A percentile compares a stretch with the other conserved stretches of the same genome.
Conservation (phyloP, 768 basidiomycete genomes). For the Trametes coccinea region DNA sequence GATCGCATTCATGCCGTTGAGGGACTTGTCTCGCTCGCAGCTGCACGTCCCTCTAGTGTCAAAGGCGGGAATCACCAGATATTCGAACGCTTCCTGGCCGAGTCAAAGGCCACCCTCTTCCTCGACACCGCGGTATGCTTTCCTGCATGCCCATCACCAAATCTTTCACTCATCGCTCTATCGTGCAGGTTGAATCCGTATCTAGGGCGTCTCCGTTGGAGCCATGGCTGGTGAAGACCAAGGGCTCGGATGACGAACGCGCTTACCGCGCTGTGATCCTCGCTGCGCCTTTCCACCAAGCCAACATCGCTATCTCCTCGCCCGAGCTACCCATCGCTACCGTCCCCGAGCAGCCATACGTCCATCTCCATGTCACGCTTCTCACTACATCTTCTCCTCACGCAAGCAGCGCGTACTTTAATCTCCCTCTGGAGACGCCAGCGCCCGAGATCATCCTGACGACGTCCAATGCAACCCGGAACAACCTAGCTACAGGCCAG, state of each 20-base stretch:
- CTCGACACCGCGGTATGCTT: slow-evolving; percentile 65
- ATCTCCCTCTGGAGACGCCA: slow-evolving; percentile 41
- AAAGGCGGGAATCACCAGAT: slow-evolving; percentile 82
- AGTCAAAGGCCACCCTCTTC: slow-evolving; percentile 66
- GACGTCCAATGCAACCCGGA: slow-evolving; percentile 59
- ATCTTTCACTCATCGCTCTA: too few species aligned
- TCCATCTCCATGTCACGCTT: slow-evolving; percentile 47
- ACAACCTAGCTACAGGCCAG: slow-evolving; percentile 21
- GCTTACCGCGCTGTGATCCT: slow-evolving; percentile 76
- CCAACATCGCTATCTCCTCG: slow-evolving; percentile 48
- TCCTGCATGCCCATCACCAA: not conserved
- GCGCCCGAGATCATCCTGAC: slow-evolving; percentile 76
- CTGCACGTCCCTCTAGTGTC: slow-evolving; percentile 64
- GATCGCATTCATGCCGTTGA: slow-evolving; percentile 78
- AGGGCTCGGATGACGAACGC: slow-evolving; percentile 36
- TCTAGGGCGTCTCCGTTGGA: slow-evolving; percentile 40
- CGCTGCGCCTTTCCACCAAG: slow-evolving; percentile 81
- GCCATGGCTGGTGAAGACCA: slow-evolving; percentile 52
- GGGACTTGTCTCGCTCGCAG: slow-evolving; percentile 70
- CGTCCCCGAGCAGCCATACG: slow-evolving; percentile 73
- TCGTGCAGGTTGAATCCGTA: slow-evolving; percentile 54
- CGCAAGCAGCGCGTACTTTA: slow-evolving; percentile 89
- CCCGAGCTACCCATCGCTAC: slow-evolving; percentile 45
- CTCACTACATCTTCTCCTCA: slow-evolving; percentile 56
- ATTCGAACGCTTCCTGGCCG: slow-evolving; percentile 80